These are phyloP conservation scores for Pichia phayaonensis DNA, from an alignment of 805 yeast species.

Conservation along the genomic window DNA sequence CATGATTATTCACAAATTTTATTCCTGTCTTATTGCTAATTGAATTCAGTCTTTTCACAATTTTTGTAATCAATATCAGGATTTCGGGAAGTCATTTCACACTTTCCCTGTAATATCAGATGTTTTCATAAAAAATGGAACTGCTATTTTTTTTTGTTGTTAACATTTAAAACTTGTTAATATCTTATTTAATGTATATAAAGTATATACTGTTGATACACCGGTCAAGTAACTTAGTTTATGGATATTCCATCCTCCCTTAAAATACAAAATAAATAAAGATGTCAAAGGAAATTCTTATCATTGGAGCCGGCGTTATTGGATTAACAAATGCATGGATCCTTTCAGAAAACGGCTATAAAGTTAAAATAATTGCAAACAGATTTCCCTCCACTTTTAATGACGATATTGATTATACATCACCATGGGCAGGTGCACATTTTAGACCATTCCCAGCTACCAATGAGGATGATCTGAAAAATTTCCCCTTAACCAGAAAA, in stretches of 20 bases:
- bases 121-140: not conserved
- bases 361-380: conserved; percentile 33
- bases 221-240: no score
- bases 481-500: conserved; percentile 39
- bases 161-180: not conserved
- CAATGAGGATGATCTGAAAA: conserved; percentile 32
- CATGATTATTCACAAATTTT: no score
- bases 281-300: conserved; percentile 4
- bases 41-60: no score
- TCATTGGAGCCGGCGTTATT: conserved; percentile 28
- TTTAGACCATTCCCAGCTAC: conserved; percentile 59
- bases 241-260: no score
- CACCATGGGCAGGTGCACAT: conserved; percentile 79
- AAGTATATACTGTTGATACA: no score
- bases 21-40: not conserved
- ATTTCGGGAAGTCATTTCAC: not conserved
- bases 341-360: conserved; percentile 27
- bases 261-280: not conserved
- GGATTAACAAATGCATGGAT: conserved; percentile 43
- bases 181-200: not conserved
- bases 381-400: conserved; percentile 48
- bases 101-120: not conserved
- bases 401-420: conserved; percentile 32
- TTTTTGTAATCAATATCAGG: not conserved
- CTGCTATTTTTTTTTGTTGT: not conserved